Conservation (phyloP, 176 grass and related monocot species). For the Eragrostis curvula region DNA sequence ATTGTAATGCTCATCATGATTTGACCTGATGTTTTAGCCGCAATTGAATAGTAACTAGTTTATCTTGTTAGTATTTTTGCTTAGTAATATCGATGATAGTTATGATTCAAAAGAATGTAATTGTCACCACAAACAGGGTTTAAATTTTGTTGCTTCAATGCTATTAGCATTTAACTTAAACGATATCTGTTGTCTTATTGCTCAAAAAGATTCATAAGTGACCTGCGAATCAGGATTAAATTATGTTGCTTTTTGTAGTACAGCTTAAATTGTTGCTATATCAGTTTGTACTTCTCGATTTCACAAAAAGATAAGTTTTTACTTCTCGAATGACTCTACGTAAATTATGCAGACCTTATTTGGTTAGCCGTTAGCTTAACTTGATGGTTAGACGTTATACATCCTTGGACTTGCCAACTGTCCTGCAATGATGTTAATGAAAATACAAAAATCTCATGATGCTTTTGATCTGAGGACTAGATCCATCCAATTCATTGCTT, state of each 20-base stretch:
- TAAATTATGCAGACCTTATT: background rate
- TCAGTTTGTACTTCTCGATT: no score
- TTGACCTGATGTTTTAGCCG: background rate
- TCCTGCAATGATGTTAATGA: background rate
- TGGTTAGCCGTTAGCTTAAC: background rate
- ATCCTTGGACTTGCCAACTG: background rate
- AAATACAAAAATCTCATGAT: background rate
- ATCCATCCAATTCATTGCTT: background rate
- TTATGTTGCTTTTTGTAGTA: background rate
- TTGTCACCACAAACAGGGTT: background rate
- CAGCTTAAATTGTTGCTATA: no score
- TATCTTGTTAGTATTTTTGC: background rate
- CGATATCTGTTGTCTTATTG: background rate
- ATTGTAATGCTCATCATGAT: constrained; percentile 10
- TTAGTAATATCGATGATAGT: background rate
- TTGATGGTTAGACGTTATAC: no score
- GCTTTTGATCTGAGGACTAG: background rate
- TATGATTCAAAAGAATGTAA: background rate
- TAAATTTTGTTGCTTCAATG: background rate
- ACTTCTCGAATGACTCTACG: no score
- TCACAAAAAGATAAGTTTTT: no score
- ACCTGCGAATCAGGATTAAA: background rate
- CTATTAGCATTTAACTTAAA: background rate
- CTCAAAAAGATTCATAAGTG: background rate
- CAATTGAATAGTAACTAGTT: background rate